Evolutionary conservation across 345 rosid genomes (phyloP), one percentile per base, ranked within the genome.

Genomic region (Hibiscus mutabilis): DNA sequence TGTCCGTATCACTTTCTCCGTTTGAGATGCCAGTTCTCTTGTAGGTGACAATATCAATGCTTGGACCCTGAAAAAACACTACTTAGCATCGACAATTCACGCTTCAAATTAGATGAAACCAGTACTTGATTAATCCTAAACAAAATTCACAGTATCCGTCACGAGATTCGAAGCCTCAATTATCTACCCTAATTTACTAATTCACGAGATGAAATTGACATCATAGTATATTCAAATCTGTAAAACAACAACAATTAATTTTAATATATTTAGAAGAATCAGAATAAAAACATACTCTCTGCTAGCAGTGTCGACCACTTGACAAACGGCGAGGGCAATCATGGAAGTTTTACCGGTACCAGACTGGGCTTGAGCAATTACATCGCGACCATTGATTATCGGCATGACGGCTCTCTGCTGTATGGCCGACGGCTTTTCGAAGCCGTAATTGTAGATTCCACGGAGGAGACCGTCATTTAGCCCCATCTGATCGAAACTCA

Each of bases 281-380:
- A 66, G 5, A 58, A 16, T 49, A 10, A 40, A 10, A 70, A 60
- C 88, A 44, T 83, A 92, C 97, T 95, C 97, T 79, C 91, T 83
- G 72, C 76, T 76, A 8, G 94, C 69, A 44, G 93, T 88, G 33
- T 92, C 92, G 71, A 89, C 85, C 52, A 86, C 68, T 79, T 95
- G 99, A 79, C 98, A 92, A 71, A 84, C 99, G 27, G 97, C 82
- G 81, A 95, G 94, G 7, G 96, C 98, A 77, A 95, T 92, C 99
- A 95, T 89, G 58, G 98, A 92, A 69, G 96, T 92, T n/a, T n/a
- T 95, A 2, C 98, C 98, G 0, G 98, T 95, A 78, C 99, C 99
- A 22, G 97, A 95, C 70, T 92, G 99, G 2, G 99, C n/a, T n/a
- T n/a, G n/a, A n/a, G n/a, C n/a, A n/a, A n/a, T n/a, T n/a, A n/a